phyloP scores from a whole-genome alignment of 108 stramenopile species.

The Nitzschia inconspicua region DNA sequence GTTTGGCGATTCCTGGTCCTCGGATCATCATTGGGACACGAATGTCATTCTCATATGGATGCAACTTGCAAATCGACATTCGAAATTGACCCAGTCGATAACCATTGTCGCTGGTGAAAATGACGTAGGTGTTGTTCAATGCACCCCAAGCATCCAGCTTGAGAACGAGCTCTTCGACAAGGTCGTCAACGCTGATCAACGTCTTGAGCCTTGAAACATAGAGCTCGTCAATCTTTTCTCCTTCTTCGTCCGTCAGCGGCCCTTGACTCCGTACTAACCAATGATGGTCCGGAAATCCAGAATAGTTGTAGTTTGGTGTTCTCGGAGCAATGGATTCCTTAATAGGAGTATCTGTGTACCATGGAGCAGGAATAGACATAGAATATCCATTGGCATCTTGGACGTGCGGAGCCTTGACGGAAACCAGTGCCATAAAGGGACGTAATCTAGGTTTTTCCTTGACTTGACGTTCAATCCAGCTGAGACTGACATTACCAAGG shows the following conservation, averaged over 20 bases:
- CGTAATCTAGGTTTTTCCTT: not conserved
- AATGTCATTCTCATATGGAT: slow-evolving; percentile 42
- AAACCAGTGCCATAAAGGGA: slow-evolving; percentile 39
- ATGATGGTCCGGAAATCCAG: slow-evolving; percentile 11
- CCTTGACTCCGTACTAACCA: slow-evolving; percentile 30
- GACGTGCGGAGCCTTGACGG: slow-evolving; percentile 47
- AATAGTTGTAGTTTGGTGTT: slow-evolving; percentile 47
- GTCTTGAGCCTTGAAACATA: slow-evolving; percentile 32
- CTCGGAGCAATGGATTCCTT: slow-evolving; percentile 25
- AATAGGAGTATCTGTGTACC: slow-evolving; percentile 29
- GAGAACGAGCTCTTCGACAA: slow-evolving; percentile 29
- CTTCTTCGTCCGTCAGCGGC: slow-evolving; percentile 19
- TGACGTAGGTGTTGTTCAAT: slow-evolving; percentile 37
- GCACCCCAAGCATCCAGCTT: slow-evolving; percentile 6
- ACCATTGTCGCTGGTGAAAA: slow-evolving; percentile 57
- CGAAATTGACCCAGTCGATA: slow-evolving; percentile 46
- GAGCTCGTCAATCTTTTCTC: slow-evolving; percentile 22
- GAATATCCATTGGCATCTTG: slow-evolving; percentile 39
- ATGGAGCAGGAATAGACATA: slow-evolving; percentile 39
- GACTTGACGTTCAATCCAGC: slow-evolving; percentile 31
- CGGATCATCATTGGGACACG: slow-evolving; percentile 46
- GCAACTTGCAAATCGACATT: slow-evolving; percentile 37
- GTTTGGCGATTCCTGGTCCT: slow-evolving; percentile 37
- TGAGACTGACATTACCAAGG: slow-evolving; percentile 44
- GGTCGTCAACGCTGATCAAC: slow-evolving; percentile 42